These are phyloP conservation scores for Fusarium sp. DNA, from an alignment of 2,329 filamentous ascomycete species.

Conservation along the genomic window DNA sequence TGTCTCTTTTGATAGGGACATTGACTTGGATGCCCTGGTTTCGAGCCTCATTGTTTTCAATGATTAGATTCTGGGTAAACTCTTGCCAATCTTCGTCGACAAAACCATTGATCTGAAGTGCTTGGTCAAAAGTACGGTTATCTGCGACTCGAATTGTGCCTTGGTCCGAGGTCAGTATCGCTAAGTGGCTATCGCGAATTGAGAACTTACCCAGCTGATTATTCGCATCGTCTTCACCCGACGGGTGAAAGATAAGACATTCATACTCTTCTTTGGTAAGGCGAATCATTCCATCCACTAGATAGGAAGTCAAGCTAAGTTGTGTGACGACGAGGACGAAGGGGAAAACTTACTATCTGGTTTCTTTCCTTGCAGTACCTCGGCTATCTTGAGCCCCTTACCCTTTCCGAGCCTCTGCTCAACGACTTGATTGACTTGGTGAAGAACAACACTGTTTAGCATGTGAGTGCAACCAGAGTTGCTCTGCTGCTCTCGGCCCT, in stretches of 20 bases:
- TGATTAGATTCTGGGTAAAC: background rate
- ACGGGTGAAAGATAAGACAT: background rate
- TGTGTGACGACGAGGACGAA: too few species aligned
- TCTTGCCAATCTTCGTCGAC: conserved; percentile 4
- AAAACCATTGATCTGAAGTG: conserved; percentile 2
- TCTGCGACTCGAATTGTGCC: conserved; percentile 5
- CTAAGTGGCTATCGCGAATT: background rate
- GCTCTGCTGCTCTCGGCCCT: background rate
- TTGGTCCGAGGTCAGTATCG: background rate
- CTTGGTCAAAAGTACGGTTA: conserved; percentile 5
- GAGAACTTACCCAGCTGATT: background rate
- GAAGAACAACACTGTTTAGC: background rate
- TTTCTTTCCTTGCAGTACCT: conserved; percentile 1
- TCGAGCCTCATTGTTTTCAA: conserved; percentile 8
- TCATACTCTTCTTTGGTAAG: conserved; percentile 17
- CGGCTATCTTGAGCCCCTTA: conserved; percentile 2
- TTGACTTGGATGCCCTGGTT: conserved; percentile 13
- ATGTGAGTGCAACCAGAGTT: background rate
- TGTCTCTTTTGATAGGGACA: background rate
- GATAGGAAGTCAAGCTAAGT: background rate
- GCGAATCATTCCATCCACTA: conserved; percentile 8
- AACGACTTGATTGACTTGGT: conserved; percentile 5
- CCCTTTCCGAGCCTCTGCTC: conserved; percentile 12
- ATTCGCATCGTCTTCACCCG: background rate
- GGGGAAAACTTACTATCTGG: background rate